These are phyloP conservation scores for Anthoceros angustus DNA, from an alignment of 225 moss, liverwort and hornwort genomes.

Conservation along the genomic window DNA sequence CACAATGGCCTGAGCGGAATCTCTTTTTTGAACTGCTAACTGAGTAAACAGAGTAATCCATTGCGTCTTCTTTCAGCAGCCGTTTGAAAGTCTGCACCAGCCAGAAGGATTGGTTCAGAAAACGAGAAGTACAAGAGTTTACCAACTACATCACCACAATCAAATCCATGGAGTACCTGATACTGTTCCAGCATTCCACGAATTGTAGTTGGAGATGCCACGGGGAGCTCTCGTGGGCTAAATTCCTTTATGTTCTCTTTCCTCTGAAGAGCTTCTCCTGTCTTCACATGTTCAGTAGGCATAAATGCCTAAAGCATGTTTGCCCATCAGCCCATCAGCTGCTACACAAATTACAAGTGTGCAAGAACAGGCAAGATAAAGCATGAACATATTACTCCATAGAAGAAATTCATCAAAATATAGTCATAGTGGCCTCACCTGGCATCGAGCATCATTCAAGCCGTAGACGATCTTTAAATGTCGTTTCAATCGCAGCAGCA, in stretches of 20 bases:
- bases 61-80: constrained; percentile 74
- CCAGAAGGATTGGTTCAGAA: neutral
- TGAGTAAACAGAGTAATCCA: constrained; percentile 60
- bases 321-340: neutral
- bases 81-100: constrained; percentile 61
- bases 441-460: constrained; percentile 81
- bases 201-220: constrained; percentile 42
- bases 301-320: constrained; percentile 39
- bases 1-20: constrained; percentile 32
- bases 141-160: neutral
- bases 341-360: neutral
- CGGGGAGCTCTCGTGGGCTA: constrained; percentile 46
- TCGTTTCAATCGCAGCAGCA: constrained; percentile 76
- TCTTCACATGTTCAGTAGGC: constrained; percentile 64
- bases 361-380: neutral
- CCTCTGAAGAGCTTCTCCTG: constrained; percentile 43
- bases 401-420: neutral
- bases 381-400: neutral
- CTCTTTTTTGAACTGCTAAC: constrained; percentile 58
- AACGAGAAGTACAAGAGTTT: neutral
- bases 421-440: constrained; percentile 36
- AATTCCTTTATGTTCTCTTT: constrained; percentile 73
- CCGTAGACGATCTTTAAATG: constrained; percentile 79
- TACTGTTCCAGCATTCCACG: constrained; percentile 87
- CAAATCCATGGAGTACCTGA: constrained; percentile 28